Percentiles rank a stretch among this genome's conserved stretches.
Evolutionary conservation across 495 filamentous ascomycete species (phyloP).

Genomic region (Echria macrotheca): DNA sequence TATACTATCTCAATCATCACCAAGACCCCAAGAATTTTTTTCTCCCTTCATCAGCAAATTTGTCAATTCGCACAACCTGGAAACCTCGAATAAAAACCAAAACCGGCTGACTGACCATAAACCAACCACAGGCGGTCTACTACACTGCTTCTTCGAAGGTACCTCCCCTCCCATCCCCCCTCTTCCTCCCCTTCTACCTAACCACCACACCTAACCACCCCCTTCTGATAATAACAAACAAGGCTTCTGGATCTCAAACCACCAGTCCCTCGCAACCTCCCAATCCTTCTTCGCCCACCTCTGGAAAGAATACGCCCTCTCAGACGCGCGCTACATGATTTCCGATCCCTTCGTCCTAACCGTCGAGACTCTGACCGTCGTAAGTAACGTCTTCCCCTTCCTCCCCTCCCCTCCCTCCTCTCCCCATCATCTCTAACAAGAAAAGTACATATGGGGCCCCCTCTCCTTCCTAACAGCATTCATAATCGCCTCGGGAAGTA

Average conservation of each 20-base stretch:
- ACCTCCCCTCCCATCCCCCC: conserved; percentile 7
- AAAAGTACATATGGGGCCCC: conserved; percentile 63
- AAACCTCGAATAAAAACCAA: too few species aligned
- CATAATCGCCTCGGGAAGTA: conserved; percentile 51
- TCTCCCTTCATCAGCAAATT: too few species aligned
- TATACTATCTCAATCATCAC: too few species aligned
- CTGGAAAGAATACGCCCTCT: conserved; percentile 85
- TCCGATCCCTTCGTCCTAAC: conserved; percentile 75
- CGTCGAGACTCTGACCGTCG: conserved; percentile 77
- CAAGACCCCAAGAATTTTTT: too few species aligned
- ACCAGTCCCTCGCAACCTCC: conserved; percentile 37
- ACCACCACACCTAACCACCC: not conserved
- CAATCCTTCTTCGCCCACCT: conserved; percentile 63
- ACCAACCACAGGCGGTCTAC: conserved; percentile 39
- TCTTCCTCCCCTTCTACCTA: not conserved
- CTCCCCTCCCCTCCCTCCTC: too few species aligned
- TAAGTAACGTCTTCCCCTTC: too few species aligned
- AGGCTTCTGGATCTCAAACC: conserved; percentile 74
- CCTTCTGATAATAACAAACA: not conserved
- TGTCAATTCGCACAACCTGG: too few species aligned
- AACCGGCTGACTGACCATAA: not conserved
- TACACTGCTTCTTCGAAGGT: conserved; percentile 80
- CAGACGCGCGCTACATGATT: conserved; percentile 77
- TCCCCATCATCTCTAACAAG: not conserved
- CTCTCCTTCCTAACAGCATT: conserved; percentile 65